These are phyloP conservation scores for Xylariales sp. DNA, from an alignment of 2,329 filamentous ascomycete genomes.

Conservation along the genomic window DNA sequence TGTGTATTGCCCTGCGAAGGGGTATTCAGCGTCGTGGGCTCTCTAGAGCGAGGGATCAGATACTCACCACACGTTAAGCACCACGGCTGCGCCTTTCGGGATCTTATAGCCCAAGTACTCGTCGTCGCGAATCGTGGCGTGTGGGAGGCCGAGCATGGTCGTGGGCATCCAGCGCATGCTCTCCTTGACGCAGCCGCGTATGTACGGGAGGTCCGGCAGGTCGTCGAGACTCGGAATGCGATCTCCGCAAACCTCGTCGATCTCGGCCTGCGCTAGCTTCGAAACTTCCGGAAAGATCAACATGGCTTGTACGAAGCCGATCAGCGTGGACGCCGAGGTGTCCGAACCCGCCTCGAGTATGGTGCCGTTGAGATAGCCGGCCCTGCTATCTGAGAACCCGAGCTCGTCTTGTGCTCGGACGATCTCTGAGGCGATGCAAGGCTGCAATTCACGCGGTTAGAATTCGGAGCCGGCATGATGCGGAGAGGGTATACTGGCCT, in stretches of 20 bases:
- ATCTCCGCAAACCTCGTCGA: constrained; percentile 57
- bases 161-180: constrained; percentile 58
- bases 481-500: constrained; percentile 28
- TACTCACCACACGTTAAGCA: constrained; percentile 55
- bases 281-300: constrained; percentile 53
- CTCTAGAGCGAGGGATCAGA: no score
- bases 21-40: no score
- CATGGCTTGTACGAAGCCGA: constrained; percentile 56
- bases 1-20: constrained; percentile 55
- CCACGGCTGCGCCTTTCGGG: constrained; percentile 55
- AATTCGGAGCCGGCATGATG: not conserved
- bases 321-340: constrained; percentile 52
- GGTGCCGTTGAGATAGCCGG: constrained; percentile 48
- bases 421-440: constrained; percentile 47
- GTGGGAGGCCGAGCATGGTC: constrained; percentile 52
- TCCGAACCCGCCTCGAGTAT: constrained; percentile 53
- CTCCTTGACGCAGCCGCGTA: constrained; percentile 59
- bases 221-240: constrained; percentile 58
- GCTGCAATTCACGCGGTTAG: constrained; percentile 37
- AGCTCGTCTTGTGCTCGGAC: constrained; percentile 50
- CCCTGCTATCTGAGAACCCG: constrained; percentile 50
- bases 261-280: constrained; percentile 41
- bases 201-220: constrained; percentile 57
- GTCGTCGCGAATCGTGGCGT: constrained; percentile 52
- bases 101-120: constrained; percentile 55